A percentile compares a stretch with the other conserved stretches of the same genome.
Conservation (phyloP, 768 basidiomycete species). For the Hemileccinum rubropunctum region DNA sequence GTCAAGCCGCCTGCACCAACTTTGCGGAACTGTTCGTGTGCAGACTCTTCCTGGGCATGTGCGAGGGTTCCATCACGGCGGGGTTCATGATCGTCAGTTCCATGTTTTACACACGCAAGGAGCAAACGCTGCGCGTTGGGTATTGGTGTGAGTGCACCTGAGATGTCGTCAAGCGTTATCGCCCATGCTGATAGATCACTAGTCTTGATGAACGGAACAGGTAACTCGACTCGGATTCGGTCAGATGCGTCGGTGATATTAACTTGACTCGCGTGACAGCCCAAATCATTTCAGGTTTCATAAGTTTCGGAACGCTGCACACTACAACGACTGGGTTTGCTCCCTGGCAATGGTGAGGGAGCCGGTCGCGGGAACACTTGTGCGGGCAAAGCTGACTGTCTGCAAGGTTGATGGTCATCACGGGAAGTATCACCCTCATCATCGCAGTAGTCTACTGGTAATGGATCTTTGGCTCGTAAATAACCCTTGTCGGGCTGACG, state of each 20-base stretch:
- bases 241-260: too few species aligned
- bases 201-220: conserved; percentile 78
- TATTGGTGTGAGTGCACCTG: conserved; percentile 63
- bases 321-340: conserved; percentile 54
- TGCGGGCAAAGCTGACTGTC: neutral
- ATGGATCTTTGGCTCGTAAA: neutral
- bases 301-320: conserved; percentile 64
- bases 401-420: conserved; percentile 66
- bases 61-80: conserved; percentile 69
- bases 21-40: conserved; percentile 64
- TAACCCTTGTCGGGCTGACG: neutral
- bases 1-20: conserved; percentile 69
- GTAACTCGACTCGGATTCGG: conserved; percentile 25
- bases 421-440: conserved; percentile 55
- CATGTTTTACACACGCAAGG: conserved; percentile 75
- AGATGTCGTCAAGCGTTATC: neutral
- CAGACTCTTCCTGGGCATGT: conserved; percentile 65
- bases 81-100: conserved; percentile 75
- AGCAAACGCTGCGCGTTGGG: conserved; percentile 67
- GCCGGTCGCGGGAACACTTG: neutral
- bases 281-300: conserved; percentile 68
- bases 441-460: conserved; percentile 57
- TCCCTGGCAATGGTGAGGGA: conserved; percentile 68
- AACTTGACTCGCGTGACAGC: conserved; percentile 37
- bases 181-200: neutral